These are phyloP conservation scores for Huntiella bhutanensis DNA, from an alignment of 2,329 filamentous ascomycete genomes.

Conservation along the genomic window DNA sequence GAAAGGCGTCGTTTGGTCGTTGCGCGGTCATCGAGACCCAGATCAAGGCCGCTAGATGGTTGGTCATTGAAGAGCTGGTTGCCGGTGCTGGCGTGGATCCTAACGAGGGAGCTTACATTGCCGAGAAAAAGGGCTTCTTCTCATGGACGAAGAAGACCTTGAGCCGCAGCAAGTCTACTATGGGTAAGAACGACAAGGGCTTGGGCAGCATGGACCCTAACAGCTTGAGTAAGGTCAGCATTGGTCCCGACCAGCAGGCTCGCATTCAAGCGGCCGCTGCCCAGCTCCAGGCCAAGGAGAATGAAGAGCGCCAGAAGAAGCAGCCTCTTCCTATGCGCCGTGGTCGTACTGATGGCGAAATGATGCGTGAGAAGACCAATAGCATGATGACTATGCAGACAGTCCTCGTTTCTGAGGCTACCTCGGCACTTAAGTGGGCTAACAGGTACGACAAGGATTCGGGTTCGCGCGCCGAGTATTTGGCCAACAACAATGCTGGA, in stretches of 20 bases:
- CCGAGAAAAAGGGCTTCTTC: slow-evolving; percentile 89
- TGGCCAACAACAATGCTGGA: slow-evolving; percentile 54
- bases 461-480: slow-evolving; percentile 60
- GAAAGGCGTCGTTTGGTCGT: slow-evolving; percentile 85
- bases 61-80: slow-evolving; percentile 90
- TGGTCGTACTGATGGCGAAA: slow-evolving; percentile 35
- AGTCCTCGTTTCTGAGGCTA: slow-evolving; percentile 67
- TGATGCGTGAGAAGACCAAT: slow-evolving; percentile 55
- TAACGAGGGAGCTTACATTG: slow-evolving; percentile 71
- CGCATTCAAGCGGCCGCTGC: slow-evolving; percentile 82
- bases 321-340: slow-evolving; percentile 27
- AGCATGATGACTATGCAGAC: slow-evolving; percentile 81
- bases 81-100: slow-evolving; percentile 79
- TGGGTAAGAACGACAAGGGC: slow-evolving; percentile 26
- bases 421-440: slow-evolving; percentile 91
- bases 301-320: slow-evolving; percentile 29
- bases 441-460: slow-evolving; percentile 83
- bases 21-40: slow-evolving; percentile 83
- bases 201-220: slow-evolving; percentile 23
- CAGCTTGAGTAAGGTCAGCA: slow-evolving; percentile 57
- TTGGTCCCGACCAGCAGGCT: slow-evolving; percentile 80
- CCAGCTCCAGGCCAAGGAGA: slow-evolving; percentile 55
- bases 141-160: slow-evolving; percentile 60
- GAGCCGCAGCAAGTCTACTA: slow-evolving; percentile 49
- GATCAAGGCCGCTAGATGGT: slow-evolving; percentile 67